Percentiles rank a stretch among this genome's conserved stretches.
These are phyloP conservation scores for Pythium graminicola DNA, from an alignment of 352 stramenopile species.

Conservation along the genomic window DNA sequence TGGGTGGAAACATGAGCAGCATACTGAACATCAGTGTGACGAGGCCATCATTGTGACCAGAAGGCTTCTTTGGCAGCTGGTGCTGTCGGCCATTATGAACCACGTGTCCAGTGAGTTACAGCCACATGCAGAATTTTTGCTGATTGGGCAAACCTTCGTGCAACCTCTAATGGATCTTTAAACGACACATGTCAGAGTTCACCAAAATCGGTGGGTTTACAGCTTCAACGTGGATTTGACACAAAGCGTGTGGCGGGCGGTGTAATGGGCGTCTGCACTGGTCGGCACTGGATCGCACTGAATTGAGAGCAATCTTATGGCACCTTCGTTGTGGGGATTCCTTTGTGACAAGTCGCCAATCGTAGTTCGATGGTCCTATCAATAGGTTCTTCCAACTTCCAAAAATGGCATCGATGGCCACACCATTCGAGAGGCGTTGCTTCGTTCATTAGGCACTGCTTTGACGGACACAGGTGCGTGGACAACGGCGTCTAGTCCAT, in stretches of 20 bases:
- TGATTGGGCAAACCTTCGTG: conserved; percentile 6
- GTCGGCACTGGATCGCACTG: no score
- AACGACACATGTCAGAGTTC: neutral
- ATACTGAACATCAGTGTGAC: conserved; percentile 1
- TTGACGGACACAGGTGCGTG: neutral
- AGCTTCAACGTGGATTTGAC: neutral
- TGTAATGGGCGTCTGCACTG: neutral
- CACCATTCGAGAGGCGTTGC: neutral
- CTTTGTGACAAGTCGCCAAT: neutral
- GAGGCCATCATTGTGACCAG: neutral
- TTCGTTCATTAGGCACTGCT: neutral
- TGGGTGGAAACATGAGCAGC: neutral
- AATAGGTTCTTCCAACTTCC: neutral
- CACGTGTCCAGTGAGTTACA: conserved; percentile 4
- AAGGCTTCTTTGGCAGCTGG: neutral
- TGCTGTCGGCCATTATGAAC: neutral
- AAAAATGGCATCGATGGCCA: neutral
- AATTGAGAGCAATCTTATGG: no score
- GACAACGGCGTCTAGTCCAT: neutral
- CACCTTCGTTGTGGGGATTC: no score
- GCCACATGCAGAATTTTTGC: neutral
- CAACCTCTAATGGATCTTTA: conserved; percentile 3
- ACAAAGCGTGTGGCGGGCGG: neutral
- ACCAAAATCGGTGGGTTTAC: neutral
- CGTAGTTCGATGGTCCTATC: neutral